phyloP scores from a whole-genome alignment of 768 basidiomycete species.

The Lactarius trivialis region DNA sequence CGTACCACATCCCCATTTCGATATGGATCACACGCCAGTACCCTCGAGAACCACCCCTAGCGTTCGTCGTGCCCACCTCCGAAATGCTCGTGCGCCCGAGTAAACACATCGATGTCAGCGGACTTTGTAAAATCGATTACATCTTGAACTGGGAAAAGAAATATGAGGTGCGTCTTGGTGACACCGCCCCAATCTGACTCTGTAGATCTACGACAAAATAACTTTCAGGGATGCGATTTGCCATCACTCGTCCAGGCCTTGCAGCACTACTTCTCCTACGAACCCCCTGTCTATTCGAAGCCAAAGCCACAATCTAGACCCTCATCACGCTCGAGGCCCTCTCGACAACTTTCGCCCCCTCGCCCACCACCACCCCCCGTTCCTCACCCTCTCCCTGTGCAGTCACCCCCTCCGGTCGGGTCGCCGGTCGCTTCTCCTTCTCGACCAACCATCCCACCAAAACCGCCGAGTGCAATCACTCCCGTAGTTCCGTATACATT shows the following conservation, averaged over 20 bases:
- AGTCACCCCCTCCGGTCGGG: slow-evolving; percentile 15
- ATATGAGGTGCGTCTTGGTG: slow-evolving; percentile 58
- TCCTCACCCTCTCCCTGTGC: slow-evolving; percentile 13
- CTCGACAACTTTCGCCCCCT: slow-evolving; percentile 21
- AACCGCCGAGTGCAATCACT: slow-evolving; percentile 2
- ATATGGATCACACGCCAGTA: slow-evolving; percentile 85
- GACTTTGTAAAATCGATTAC: slow-evolving; percentile 63
- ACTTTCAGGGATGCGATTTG: slow-evolving; percentile 67
- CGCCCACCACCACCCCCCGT: slow-evolving; percentile 24
- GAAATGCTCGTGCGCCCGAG: slow-evolving; percentile 85
- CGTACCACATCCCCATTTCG: slow-evolving; percentile 92
- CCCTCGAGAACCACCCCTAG: slow-evolving; percentile 74
- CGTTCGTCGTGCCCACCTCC: slow-evolving; percentile 85
- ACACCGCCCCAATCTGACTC: slow-evolving; percentile 21
- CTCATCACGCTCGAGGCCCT: slow-evolving; percentile 17
- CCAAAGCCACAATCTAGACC: slow-evolving; percentile 38
- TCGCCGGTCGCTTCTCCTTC: slow-evolving; percentile 23
- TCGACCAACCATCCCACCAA: slow-evolving; percentile 23
- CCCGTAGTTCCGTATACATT: neutral
- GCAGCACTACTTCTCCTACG: slow-evolving; percentile 73
- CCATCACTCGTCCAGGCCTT: slow-evolving; percentile 66
- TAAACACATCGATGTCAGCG: slow-evolving; percentile 73
- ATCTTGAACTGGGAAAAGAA: slow-evolving; percentile 74
- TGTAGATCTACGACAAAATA: slow-evolving; percentile 14
- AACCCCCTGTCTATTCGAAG: slow-evolving; percentile 88